These are phyloP conservation scores for Rhytidiadelphus loreus DNA, from an alignment of 225 moss, liverwort and hornwort species.

Conservation along the genomic window DNA sequence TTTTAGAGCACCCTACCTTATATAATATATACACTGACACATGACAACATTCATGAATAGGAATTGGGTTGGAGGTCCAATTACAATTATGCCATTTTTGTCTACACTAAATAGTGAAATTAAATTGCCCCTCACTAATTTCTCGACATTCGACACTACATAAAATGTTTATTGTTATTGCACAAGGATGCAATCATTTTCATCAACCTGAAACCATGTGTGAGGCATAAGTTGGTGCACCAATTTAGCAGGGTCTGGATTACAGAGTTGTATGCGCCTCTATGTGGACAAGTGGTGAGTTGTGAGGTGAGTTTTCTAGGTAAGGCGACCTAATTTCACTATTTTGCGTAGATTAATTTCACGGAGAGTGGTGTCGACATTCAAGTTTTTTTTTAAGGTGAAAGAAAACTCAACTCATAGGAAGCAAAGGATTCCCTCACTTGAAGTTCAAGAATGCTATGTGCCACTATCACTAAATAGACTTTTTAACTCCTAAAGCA, in stretches of 20 bases:
- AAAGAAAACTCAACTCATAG: background rate
- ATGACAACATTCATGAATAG: too few relatives aligned
- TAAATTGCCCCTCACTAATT: background rate
- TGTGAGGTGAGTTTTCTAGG: background rate
- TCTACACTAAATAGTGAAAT: too few relatives aligned
- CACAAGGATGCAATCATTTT: background rate
- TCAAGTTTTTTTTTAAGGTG: background rate
- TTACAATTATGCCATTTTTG: too few relatives aligned
- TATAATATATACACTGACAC: too few relatives aligned
- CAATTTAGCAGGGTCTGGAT: rapidly evolving
- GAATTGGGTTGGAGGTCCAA: too few relatives aligned
- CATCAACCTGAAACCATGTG: background rate
- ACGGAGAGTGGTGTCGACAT: rapidly evolving
- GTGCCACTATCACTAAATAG: background rate
- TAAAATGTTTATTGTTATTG: background rate
- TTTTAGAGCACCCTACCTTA: too few relatives aligned
- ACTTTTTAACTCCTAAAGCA: background rate
- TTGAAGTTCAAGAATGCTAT: background rate
- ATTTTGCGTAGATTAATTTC: background rate
- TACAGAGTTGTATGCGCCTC: rapidly evolving
- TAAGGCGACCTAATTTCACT: background rate
- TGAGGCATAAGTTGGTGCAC: background rate
- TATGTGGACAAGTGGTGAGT: background rate
- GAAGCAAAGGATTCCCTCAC: background rate
- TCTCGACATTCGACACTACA: background rate